A percentile compares a stretch with the other conserved stretches of the same genome.
Conservation (phyloP, 78 protist genomes). For the Dictyostelium brefeldianum region DNA sequence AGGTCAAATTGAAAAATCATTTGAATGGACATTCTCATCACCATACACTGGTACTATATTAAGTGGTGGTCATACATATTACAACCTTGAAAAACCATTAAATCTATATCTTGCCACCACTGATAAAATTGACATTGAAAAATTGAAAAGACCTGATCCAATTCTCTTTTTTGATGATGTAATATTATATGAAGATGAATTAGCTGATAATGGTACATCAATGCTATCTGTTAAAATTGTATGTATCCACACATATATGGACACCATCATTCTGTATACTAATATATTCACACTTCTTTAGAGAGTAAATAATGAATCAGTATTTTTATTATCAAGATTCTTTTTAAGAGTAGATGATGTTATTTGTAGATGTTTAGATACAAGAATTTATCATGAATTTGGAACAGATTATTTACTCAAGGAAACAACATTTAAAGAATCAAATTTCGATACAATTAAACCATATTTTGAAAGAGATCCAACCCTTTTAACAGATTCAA, state of each 20-base stretch:
- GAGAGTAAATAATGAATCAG: conserved; percentile 87
- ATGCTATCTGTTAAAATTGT: conserved; percentile 72
- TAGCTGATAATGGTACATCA: conserved; percentile 89
- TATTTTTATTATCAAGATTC: conserved; percentile 81
- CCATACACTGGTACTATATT: conserved; percentile 76
- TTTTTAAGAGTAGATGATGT: conserved; percentile 88
- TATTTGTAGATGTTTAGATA: conserved; percentile 76
- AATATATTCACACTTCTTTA: not conserved
- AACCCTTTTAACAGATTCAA: conserved; percentile 20
- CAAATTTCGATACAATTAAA: conserved; percentile 33
- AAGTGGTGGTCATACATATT: conserved; percentile 42
- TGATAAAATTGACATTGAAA: conserved; percentile 78
- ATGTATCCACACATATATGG: not conserved
- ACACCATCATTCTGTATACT: too few relatives aligned
- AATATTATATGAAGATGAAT: conserved; percentile 85
- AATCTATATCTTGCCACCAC: not conserved
- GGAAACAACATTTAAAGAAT: conserved; percentile 51
- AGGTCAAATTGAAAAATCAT: conserved; percentile 47
- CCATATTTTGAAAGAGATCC: conserved; percentile 57
- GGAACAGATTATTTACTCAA: conserved; percentile 38
- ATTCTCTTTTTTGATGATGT: conserved; percentile 86
- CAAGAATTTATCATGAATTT: conserved; percentile 82
- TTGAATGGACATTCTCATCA: conserved; percentile 87
- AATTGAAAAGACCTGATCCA: conserved; percentile 79
- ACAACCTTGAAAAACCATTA: conserved; percentile 21